Conservation (phyloP, 2,329 filamentous ascomycete species). For the Claviceps africana region DNA sequence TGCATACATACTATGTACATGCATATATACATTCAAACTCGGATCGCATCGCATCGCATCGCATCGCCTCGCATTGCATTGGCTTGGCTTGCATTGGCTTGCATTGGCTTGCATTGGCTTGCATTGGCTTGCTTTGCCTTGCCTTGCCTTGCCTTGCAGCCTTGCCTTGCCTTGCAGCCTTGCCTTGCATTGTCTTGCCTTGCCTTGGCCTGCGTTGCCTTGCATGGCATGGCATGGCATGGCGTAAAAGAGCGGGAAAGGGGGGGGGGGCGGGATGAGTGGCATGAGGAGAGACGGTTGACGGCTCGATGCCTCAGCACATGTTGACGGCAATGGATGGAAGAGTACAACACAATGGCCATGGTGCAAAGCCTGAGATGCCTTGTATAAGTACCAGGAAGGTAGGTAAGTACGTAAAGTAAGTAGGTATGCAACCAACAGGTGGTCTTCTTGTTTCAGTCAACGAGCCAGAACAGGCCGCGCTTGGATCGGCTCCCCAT, state of each 20-base stretch:
- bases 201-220: no score
- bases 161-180: no score
- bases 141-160: no score
- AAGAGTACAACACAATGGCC: neutral
- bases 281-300: neutral
- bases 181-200: no score
- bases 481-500: neutral
- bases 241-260: neutral
- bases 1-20: neutral
- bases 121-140: no score
- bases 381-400: no score
- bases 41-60: neutral
- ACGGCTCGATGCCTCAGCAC: neutral
- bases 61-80: neutral
- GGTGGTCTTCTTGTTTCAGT: neutral
- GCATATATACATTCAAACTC: neutral
- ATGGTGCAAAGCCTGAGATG: no score
- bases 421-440: no score
- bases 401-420: no score
- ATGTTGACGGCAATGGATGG: neutral
- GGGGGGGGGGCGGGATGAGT: no score
- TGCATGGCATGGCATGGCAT: neutral
- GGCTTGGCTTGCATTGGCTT: no score
- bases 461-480: neutral
- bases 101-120: no score